A percentile compares a stretch with the other conserved stretches of the same genome.
Conservation (phyloP, 441 rosid species). For the Pelargonium citronellum region DNA sequence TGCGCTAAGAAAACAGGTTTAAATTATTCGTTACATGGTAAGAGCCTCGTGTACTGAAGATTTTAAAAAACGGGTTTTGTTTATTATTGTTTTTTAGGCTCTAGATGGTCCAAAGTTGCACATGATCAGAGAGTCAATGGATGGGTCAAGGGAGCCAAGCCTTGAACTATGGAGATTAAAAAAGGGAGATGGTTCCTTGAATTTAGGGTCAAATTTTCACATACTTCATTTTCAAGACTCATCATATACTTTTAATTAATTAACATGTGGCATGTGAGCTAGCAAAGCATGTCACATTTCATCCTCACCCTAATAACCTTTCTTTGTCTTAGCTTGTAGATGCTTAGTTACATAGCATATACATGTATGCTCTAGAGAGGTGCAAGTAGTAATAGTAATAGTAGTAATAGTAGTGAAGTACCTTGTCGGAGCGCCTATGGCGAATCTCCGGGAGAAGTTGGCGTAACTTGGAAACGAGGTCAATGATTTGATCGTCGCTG, state of each 20-base stretch:
- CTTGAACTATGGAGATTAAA: too few species aligned
- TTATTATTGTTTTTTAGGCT: too few species aligned
- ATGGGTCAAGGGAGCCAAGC: conserved; percentile 25
- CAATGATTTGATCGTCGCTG: conserved; percentile 79
- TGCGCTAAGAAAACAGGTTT: too few species aligned
- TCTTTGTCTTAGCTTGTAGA: too few species aligned
- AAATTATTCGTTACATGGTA: too few species aligned
- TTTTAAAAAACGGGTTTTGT: too few species aligned
- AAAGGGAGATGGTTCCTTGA: conserved; percentile 23
- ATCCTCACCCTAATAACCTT: too few species aligned
- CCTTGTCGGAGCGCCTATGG: conserved; percentile 71
- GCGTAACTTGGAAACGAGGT: conserved; percentile 69
- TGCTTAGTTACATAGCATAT: not conserved
- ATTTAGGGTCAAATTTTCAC: conserved; percentile 29
- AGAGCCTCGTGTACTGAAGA: too few species aligned
- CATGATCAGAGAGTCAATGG: conserved; percentile 15
- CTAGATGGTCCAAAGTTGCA: conserved; percentile 15
- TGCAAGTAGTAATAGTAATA: not conserved
- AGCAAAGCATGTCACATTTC: not conserved
- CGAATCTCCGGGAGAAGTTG: conserved; percentile 89
- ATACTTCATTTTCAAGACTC: conserved; percentile 18
- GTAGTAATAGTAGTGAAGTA: conserved; percentile 19
- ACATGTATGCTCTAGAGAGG: too few species aligned
- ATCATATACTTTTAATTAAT: conserved; percentile 1
- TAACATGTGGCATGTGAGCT: conserved; percentile 19